Conservation (phyloP, 2,329 filamentous ascomycete species). For the Dothiorella sarmentorum region DNA sequence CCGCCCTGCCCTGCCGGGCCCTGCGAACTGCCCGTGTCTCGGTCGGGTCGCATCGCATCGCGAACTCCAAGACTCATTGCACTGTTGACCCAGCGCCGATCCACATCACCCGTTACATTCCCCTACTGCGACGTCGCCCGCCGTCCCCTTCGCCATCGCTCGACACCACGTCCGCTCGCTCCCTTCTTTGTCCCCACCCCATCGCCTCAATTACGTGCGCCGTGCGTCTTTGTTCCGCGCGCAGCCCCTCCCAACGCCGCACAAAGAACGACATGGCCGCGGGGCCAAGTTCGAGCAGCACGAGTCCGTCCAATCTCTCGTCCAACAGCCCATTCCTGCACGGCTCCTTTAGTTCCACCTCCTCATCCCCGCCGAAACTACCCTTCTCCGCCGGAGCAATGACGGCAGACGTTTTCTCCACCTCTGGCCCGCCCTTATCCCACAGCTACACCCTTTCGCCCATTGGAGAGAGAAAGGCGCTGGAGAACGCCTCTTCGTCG, state of each 20-base stretch:
- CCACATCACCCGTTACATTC: conserved; percentile 7
- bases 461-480: conserved; percentile 39
- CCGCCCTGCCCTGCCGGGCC: background rate
- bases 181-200: conserved; percentile 16
- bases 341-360: conserved; percentile 39
- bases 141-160: background rate
- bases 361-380: conserved; percentile 38
- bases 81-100: background rate
- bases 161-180: background rate
- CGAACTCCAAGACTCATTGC: conserved; percentile 2
- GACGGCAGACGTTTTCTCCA: conserved; percentile 40
- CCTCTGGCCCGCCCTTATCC: conserved; percentile 24
- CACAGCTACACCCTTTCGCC: conserved; percentile 41
- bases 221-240: conserved; percentile 14
- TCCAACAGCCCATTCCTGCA: conserved; percentile 37
- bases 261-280: conserved; percentile 32
- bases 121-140: background rate
- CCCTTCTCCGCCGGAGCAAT: conserved; percentile 35
- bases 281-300: conserved; percentile 42
- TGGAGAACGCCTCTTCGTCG: conserved; percentile 35
- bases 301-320: conserved; percentile 39
- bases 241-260: background rate
- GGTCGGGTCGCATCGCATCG: conserved; percentile 17
- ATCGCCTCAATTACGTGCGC: conserved; percentile 12
- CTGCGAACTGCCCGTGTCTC: conserved; percentile 14